Base-by-base conservation (phyloP, 768 basidiomycete species). In the Mrakia gelida region DNA sequence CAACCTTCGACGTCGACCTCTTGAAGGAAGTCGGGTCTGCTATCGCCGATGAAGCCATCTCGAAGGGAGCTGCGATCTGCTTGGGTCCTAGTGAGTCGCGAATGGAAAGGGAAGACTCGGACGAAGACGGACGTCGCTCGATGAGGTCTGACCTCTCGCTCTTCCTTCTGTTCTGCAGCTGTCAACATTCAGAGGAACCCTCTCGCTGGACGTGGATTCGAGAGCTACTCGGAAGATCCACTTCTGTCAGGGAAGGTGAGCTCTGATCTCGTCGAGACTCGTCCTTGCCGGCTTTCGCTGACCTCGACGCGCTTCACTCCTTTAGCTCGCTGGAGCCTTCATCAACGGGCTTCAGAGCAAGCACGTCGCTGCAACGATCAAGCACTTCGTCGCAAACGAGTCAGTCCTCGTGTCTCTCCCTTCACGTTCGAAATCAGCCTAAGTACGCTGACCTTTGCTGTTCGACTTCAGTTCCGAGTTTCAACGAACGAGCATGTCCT, bases 191-290 rank as follows among this genome's bases (percentile, higher is more conserved):
- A 90, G 82, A 87, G 91, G 23, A 61, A 45, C 43, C 79, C 79
- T 15, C 49, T 73, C 15, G 79, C 71, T 11, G 79, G 79, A 13
- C 56, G 79, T 18, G 84, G 82, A 0, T 92, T 92, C 81, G 91
- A 92, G 82, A 90, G 89, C 1, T 91, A 91, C 83, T 90, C 89
- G 3, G 90, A 91, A 81, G 91, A 91, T 82, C 90, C 90, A 41
- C 86, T 89, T 81, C 84, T 91, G 15, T 91, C 89, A 45, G 91
- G 84, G 11, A 87, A 85, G 49, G 49, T 52, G 18, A 16, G 49
- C 18, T 52, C 49, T 21, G 2, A 0, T 5, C 7, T 21, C 49
- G 49, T 21, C 16, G 11, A 52, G 38, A 38, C 38, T 18, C 4
- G 18, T 5, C 45, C 15, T 16, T 52, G 11, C 2, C 21, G 11